Conservation (phyloP, 129 eudicot species). For the Flaveria ramosissima region DNA sequence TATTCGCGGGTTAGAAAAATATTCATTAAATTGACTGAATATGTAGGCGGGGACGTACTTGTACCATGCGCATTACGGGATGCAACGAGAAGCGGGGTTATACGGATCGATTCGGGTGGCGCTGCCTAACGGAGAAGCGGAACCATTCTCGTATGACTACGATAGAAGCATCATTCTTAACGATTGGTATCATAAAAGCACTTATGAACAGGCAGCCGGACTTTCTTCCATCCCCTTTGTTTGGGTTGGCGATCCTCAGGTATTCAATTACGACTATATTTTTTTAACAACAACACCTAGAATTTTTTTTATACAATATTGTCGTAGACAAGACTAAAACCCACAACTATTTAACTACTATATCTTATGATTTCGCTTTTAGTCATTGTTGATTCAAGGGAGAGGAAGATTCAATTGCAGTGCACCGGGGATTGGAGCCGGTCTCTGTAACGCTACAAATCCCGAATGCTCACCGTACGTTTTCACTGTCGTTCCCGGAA, state of each 20-base stretch:
- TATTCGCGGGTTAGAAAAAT: not conserved
- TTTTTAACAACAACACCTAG: too few relatives aligned
- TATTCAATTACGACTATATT: constrained; percentile 1
- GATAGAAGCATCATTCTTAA: constrained; percentile 69
- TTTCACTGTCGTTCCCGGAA: constrained; percentile 67
- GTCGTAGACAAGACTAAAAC: too few relatives aligned
- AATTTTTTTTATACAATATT: too few relatives aligned
- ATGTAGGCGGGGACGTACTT: constrained; percentile 82
- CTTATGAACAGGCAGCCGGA: constrained; percentile 67
- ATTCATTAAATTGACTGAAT: not conserved
- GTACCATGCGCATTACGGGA: constrained; percentile 93
- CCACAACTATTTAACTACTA: too few relatives aligned
- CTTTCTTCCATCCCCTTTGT: constrained; percentile 67
- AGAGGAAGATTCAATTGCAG: constrained; percentile 71
- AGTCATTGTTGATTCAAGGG: constrained; percentile 89
- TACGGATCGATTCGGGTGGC: constrained; percentile 75
- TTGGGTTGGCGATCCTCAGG: constrained; percentile 97
- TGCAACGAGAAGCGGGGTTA: constrained; percentile 86
- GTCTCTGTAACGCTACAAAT: constrained; percentile 51
- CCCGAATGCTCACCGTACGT: constrained; percentile 71
- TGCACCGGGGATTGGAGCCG: constrained; percentile 33
- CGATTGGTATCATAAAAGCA: constrained; percentile 87
- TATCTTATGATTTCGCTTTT: constrained; percentile 7
- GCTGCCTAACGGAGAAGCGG: constrained; percentile 52
- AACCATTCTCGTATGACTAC: constrained; percentile 69